Percentiles rank a stretch among this genome's conserved stretches.
Evolutionary conservation across 2,329 filamentous ascomycete genomes (phyloP).

Genomic region (Colletotrichum cuscutae): DNA sequence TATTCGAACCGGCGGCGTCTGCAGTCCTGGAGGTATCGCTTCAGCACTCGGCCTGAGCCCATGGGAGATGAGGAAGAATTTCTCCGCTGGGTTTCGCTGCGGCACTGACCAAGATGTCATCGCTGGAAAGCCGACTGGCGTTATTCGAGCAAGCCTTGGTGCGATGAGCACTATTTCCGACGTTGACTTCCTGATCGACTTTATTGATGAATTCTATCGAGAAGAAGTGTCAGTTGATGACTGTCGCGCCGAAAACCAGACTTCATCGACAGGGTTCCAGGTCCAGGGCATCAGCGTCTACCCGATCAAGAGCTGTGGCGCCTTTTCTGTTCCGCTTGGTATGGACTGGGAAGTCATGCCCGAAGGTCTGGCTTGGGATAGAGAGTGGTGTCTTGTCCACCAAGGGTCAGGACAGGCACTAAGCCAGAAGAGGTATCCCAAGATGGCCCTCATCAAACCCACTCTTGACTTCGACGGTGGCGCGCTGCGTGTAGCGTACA

Average conservation of each 20-base stretch:
- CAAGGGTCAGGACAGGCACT: conserved; percentile 84
- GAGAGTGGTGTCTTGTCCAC: conserved; percentile 96
- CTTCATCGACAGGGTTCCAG: conserved; percentile 3
- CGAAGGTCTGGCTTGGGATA: conserved; percentile 92
- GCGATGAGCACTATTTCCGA: conserved; percentile 88
- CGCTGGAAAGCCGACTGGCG: conserved; percentile 85
- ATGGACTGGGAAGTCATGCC: conserved; percentile 78
- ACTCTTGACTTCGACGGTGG: conserved; percentile 76
- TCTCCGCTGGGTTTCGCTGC: conserved; percentile 85
- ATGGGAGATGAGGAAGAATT: conserved; percentile 87
- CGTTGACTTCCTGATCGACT: conserved; percentile 76
- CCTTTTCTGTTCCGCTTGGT: conserved; percentile 74
- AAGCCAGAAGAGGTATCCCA: conserved; percentile 88
- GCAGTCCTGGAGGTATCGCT: conserved; percentile 90
- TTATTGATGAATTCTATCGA: conserved; percentile 76
- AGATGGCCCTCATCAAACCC: conserved; percentile 87
- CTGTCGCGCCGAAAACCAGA: neutral
- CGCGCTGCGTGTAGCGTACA: conserved; percentile 69
- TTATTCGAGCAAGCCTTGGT: conserved; percentile 86
- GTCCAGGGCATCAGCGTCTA: conserved; percentile 80
- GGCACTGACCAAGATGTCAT: conserved; percentile 85
- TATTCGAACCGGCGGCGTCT: conserved; percentile 87
- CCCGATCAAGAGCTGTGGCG: conserved; percentile 94
- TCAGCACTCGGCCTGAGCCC: conserved; percentile 76
- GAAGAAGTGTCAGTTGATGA: conserved; percentile 36